These are phyloP conservation scores for Theileria sp. DNA, from an alignment of 169 alveolate genomes.

Conservation along the genomic window DNA sequence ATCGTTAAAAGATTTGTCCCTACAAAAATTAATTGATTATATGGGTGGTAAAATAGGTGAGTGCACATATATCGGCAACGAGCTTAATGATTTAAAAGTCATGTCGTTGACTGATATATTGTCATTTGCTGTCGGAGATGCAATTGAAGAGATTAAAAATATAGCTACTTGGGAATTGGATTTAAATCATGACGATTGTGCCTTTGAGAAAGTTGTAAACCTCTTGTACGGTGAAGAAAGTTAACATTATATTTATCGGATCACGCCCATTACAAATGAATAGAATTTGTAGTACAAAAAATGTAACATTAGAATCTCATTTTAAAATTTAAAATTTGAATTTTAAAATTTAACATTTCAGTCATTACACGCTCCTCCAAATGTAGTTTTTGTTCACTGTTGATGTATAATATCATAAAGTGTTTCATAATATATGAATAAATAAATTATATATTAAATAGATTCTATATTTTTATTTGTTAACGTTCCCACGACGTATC, in stretches of 20 bases:
- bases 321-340: too few relatives aligned
- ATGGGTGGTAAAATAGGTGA: constrained; percentile 3
- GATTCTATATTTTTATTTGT: too few relatives aligned
- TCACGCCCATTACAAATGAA: not conserved
- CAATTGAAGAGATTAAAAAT: constrained; percentile 24
- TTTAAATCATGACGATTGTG: constrained; percentile 21
- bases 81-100: constrained; percentile 30
- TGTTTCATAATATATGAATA: not conserved
- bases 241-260: not conserved
- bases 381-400: not conserved
- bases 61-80: constrained; percentile 56
- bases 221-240: constrained; percentile 24
- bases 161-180: constrained; percentile 38
- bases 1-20: not conserved
- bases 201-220: constrained; percentile 5
- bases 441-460: too few relatives aligned
- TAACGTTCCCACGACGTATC: not conserved
- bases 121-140: constrained; percentile 61
- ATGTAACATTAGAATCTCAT: not conserved
- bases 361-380: not conserved
- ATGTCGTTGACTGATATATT: constrained; percentile 3
- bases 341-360: not conserved
- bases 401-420: not conserved
- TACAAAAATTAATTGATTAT: not conserved
- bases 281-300: not conserved